Evolutionary conservation across 116 monocot species (phyloP), one percentile per base, ranked within the genome.

Genomic region (Cymodocea nodosa): DNA sequence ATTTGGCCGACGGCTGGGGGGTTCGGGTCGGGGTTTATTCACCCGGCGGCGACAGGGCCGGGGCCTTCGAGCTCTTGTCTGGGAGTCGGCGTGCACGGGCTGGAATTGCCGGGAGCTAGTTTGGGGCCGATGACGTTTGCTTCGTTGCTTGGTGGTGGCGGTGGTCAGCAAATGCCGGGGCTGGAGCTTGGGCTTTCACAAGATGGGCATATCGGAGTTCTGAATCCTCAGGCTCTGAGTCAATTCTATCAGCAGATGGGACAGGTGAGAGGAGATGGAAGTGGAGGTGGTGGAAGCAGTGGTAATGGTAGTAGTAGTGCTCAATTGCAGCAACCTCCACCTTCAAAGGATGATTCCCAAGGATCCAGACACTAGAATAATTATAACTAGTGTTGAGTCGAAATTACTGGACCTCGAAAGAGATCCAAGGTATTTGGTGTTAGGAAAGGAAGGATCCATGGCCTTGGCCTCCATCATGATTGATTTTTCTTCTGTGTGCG

Each of bases 171-270:
- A 37, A 11, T 77, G 30, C 77, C 77, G 0, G 78, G 78, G 0
- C 36, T 78, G 78, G 78, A 78, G 68, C 78, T 78, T 15, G 78
- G 78, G n/a, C 58, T 78, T 13, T 72, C 73, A 11, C 78, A 78
- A 20, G 78, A 78, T 63, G 78, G 73, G 15, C 62, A 64, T 52
- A 49, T 78, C 23, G 78, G 78, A 18, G 49, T 78, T 34, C 52
- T 72, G 63, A 78, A 51, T 62, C 59, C 78, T 13, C 78, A 72
- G 15, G 51, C 68, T 7, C 48, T 73, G 22, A 68, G 61, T 48
- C 72, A 78, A 50, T 78, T 68, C 35, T 78, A 78, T 62, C 78
- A 68, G 73, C 78, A 72, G 35, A 73, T 73, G 36, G 72, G 72
- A 20, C 67, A 68, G 51, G 62, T 34, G 23, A 64, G 73, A 48